Evolutionary conservation across 2,329 filamentous ascomycete genomes (phyloP).

Genomic region (Aspergillus intermedius): DNA sequence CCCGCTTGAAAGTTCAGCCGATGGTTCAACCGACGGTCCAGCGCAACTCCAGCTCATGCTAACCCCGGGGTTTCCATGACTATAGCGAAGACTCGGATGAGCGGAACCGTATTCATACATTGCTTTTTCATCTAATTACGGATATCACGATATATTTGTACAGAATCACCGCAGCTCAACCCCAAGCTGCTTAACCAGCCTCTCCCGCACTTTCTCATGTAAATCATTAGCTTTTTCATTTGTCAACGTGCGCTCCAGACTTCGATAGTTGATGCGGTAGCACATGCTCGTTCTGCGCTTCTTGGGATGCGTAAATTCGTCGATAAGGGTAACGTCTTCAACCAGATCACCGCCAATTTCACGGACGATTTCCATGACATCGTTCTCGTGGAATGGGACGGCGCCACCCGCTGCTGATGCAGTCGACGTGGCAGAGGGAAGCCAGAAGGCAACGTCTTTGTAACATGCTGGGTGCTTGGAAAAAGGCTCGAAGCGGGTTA

Average conservation of each 20-base stretch:
- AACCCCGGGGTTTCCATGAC: too few species aligned
- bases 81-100: too few species aligned
- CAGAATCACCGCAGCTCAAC: conserved; percentile 64
- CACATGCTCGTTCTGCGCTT: conserved; percentile 77
- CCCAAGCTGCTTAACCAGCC: conserved; percentile 63
- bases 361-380: conserved; percentile 92
- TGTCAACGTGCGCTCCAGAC: conserved; percentile 81
- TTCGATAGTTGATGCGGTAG: conserved; percentile 90
- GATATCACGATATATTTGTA: not conserved
- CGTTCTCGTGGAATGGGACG: conserved; percentile 76
- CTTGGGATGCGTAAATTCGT: conserved; percentile 84
- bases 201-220: conserved; percentile 60
- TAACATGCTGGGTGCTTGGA: conserved; percentile 85
- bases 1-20: too few species aligned
- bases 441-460: conserved; percentile 94
- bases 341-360: conserved; percentile 74
- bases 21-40: too few species aligned
- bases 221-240: conserved; percentile 71
- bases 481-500: conserved; percentile 71
- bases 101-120: not conserved
- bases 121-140: not conserved
- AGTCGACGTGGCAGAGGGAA: conserved; percentile 44
- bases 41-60: too few species aligned
- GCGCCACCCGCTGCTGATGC: conserved; percentile 33
- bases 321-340: conserved; percentile 78